These are phyloP conservation scores for Teunomyces tritomae DNA, from an alignment of 805 yeast species.

Conservation along the genomic window DNA sequence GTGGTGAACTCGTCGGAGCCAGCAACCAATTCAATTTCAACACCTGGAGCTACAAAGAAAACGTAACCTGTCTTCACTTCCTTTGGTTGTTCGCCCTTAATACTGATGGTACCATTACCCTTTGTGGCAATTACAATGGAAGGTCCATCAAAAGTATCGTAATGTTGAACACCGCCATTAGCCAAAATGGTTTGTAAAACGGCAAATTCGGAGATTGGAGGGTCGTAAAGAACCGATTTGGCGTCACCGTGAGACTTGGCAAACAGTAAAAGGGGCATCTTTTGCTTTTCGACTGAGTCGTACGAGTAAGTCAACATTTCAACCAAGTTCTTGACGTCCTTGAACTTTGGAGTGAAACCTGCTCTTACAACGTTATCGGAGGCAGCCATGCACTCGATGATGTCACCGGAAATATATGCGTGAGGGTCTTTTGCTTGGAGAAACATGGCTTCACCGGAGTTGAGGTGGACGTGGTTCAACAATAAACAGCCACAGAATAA, in stretches of 20 bases:
- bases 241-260: slow-evolving; percentile 66
- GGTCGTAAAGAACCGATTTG: slow-evolving; percentile 70
- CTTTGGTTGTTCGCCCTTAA: slow-evolving; percentile 37
- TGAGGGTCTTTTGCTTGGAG: slow-evolving; percentile 97
- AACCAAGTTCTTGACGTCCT: slow-evolving; percentile 88
- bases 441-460: slow-evolving; percentile 94
- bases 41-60: slow-evolving; percentile 79
- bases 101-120: slow-evolving; percentile 63
- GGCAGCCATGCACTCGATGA: slow-evolving; percentile 99
- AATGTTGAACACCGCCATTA: slow-evolving; percentile 50
- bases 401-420: slow-evolving; percentile 95
- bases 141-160: slow-evolving; percentile 76
- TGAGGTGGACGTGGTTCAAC: slow-evolving; percentile 80
- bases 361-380: slow-evolving; percentile 97
- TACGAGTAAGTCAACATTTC: slow-evolving; percentile 86
- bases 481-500: slow-evolving; percentile 92
- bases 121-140: slow-evolving; percentile 80
- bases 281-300: slow-evolving; percentile 89
- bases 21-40: slow-evolving; percentile 58
- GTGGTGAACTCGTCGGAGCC: slow-evolving; percentile 60
- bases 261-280: slow-evolving; percentile 67
- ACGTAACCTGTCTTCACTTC: slow-evolving; percentile 71
- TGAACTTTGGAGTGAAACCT: slow-evolving; percentile 99
- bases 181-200: slow-evolving; percentile 80
- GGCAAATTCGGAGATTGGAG: slow-evolving; percentile 95